Evolutionary conservation across 441 rosid species (phyloP).

Genomic region (Mallotus japonicus): DNA sequence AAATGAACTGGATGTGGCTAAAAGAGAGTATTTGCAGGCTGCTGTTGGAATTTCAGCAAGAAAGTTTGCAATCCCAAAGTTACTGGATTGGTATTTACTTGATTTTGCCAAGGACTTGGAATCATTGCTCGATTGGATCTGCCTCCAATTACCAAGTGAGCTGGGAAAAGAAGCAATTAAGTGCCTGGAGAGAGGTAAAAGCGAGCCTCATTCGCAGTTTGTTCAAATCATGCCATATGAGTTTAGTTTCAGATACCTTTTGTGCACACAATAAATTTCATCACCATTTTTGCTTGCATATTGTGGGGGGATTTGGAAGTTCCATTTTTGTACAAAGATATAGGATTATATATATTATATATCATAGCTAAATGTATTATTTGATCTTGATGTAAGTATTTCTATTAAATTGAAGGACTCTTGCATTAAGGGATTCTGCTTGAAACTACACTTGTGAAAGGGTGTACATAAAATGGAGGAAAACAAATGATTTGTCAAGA

Average conservation of each 20-base stretch:
- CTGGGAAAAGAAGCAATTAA: constrained; percentile 61
- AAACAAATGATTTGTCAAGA: constrained; percentile 5
- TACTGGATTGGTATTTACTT: constrained; percentile 78
- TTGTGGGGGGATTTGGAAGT: constrained; percentile 24
- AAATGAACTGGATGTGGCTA: constrained; percentile 64
- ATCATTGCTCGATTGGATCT: constrained; percentile 82
- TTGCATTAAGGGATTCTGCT: neutral
- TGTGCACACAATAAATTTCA: constrained; percentile 34
- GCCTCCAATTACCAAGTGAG: constrained; percentile 79
- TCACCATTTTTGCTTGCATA: constrained; percentile 14
- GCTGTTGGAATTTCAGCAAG: constrained; percentile 58
- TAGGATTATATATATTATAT: constrained; percentile 19
- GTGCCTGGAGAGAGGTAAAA: constrained; percentile 56
- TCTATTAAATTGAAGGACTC: constrained; percentile 5
- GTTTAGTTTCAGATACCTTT: constrained; percentile 70
- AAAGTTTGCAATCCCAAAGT: constrained; percentile 64
- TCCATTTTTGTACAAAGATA: constrained; percentile 30
- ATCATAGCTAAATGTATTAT: constrained; percentile 21
- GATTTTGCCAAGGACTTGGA: constrained; percentile 85
- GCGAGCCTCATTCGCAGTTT: constrained; percentile 40
- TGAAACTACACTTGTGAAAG: constrained; percentile 13
- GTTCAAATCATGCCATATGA: constrained; percentile 67
- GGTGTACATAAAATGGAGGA: neutral
- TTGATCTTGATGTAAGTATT: constrained; percentile 30
- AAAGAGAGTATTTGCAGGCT: constrained; percentile 77